Conservation (phyloP, 495 filamentous ascomycete genomes). For the Aspergillus indologenus region DNA sequence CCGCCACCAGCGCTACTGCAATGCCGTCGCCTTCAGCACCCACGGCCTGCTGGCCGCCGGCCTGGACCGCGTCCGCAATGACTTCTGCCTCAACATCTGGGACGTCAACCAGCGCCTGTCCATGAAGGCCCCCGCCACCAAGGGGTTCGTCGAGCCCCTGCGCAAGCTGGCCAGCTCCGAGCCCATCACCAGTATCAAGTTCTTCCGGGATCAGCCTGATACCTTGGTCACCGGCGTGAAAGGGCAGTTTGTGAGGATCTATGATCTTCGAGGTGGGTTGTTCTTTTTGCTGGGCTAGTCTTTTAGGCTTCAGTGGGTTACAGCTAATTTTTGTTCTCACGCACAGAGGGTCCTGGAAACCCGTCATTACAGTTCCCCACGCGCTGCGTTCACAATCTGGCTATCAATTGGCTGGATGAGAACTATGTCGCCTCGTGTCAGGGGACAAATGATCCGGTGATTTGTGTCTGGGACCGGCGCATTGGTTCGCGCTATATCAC, state of each 20-base stretch:
- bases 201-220: constrained; percentile 82
- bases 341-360: constrained; percentile 50
- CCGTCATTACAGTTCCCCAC: constrained; percentile 66
- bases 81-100: constrained; percentile 91
- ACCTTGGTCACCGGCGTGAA: constrained; percentile 79
- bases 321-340: neutral
- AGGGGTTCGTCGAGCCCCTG: constrained; percentile 56
- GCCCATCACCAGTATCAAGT: constrained; percentile 84
- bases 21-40: constrained; percentile 84
- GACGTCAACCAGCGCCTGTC: constrained; percentile 70
- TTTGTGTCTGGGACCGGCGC: constrained; percentile 89
- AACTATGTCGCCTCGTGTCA: constrained; percentile 94
- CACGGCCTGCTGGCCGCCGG: constrained; percentile 79
- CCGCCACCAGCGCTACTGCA: constrained; percentile 84
- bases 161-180: constrained; percentile 78
- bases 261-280: constrained; percentile 77
- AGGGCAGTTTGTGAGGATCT: constrained; percentile 81
- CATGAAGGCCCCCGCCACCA: constrained; percentile 32
- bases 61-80: constrained; percentile 86
- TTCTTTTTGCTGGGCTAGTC: constrained; percentile 11
- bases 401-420: constrained; percentile 84
- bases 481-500: constrained; percentile 51
- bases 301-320: neutral
- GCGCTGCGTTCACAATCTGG: constrained; percentile 82
- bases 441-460: constrained; percentile 59